These are phyloP conservation scores for Spathaspora girioi DNA, from an alignment of 805 yeast genomes.

Conservation along the genomic window DNA sequence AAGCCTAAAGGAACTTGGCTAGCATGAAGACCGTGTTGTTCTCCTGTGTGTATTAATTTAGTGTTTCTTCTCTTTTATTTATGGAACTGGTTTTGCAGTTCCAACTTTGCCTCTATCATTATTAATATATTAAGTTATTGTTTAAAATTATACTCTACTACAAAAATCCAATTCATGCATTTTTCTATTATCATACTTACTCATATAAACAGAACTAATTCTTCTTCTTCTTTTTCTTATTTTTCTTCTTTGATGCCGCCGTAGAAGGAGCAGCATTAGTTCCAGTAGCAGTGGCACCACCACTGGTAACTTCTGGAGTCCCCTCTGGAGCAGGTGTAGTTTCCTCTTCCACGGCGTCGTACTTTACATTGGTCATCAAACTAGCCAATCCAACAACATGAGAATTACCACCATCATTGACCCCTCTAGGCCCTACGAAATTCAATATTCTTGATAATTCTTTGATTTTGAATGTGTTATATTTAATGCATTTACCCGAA, in stretches of 20 bases:
- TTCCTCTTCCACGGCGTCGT: conserved; percentile 14
- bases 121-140: not conserved
- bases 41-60: not conserved
- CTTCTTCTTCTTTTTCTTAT: conserved; percentile 32
- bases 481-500: conserved; percentile 58
- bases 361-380: conserved; percentile 36
- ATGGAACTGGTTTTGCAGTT: not conserved
- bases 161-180: not conserved
- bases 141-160: not conserved
- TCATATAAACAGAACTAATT: not conserved
- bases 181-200: not conserved
- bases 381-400: conserved; percentile 35
- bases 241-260: conserved; percentile 19
- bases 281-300: conserved; percentile 8
- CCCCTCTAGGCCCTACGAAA: conserved; percentile 70
- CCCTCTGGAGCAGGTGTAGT: conserved; percentile 9
- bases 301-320: conserved; percentile 9
- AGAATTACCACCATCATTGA: conserved; percentile 25
- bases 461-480: conserved; percentile 57
- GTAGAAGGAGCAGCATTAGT: conserved; percentile 8
- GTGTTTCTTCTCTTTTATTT: not conserved
- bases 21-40: not conserved
- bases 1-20: not conserved
- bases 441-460: conserved; percentile 72
- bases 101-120: not conserved